Evolutionary conservation across 148 eudicot species (phyloP).

Genomic region (Beta vulgaris): DNA sequence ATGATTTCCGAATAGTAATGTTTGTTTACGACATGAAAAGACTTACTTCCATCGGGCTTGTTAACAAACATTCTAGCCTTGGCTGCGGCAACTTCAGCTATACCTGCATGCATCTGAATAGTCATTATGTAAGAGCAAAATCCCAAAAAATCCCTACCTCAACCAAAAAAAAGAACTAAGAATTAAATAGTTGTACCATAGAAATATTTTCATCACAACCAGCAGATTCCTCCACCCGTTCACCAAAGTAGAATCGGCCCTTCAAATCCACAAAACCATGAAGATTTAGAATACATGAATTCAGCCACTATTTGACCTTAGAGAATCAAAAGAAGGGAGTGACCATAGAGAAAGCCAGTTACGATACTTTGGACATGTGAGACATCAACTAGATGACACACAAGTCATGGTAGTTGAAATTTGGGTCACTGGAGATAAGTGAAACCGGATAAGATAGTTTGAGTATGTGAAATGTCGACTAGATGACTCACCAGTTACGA

Average conservation of each 20-base stretch:
- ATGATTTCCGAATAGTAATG: neutral
- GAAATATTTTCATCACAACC: slow-evolving; percentile 68
- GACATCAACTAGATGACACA: no score
- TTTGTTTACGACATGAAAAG: neutral
- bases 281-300: slow-evolving; percentile 1
- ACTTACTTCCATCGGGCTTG: slow-evolving; percentile 97
- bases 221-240: slow-evolving; percentile 52
- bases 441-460: no score
- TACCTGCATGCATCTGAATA: slow-evolving; percentile 82
- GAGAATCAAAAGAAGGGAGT: slow-evolving; percentile 6
- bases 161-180: neutral
- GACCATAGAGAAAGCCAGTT: no score
- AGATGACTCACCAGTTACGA: no score
- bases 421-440: no score
- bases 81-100: slow-evolving; percentile 96
- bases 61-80: slow-evolving; percentile 91
- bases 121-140: slow-evolving; percentile 10
- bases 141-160: neutral
- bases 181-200: slow-evolving; percentile 41
- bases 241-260: slow-evolving; percentile 94
- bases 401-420: no score
- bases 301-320: neutral
- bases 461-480: no score
- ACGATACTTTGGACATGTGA: no score
- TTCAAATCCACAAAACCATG: slow-evolving; percentile 33